Evolutionary conservation across 306 rosid species (phyloP), one percentile per base, ranked within the genome.

Genomic region (Sicyos baderoa): DNA sequence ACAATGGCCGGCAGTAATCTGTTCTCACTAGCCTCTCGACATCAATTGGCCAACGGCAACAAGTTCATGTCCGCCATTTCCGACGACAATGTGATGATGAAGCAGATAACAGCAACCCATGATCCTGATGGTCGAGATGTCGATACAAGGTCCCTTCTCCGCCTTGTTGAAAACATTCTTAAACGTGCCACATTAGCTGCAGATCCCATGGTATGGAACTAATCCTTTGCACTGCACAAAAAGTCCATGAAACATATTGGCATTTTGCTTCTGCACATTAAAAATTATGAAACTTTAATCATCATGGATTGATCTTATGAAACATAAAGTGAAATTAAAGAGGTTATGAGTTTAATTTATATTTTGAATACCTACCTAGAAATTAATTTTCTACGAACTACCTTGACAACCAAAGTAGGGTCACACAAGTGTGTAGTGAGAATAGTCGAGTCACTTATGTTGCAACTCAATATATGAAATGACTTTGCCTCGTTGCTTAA

Each of bases 81-180:
- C 3, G 88, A 86, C 29, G 88, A 84, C 75, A 78, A 6, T 55
- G 35, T 57, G 13, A 65, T 82, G 68, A 72, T 84, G 70, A 84
- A 80, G 75, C 86, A 84, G 70, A 55, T 86, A 59, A 47, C 54
- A 47, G 65, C 75, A 68, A 82, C 86, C 10, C 88, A 86, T 70
- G 71, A 37, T 50, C 85, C 88, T 21, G 88, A 82, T 48, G 84
- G 68, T 50, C 74, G 74, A 5, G 84, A 78, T 0, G 77, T 78
- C 54, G 82, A 84, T 69, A 74, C 76, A 42, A 80, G 72, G 64
- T 80, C 88, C 42, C 86, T 86, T 76, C 84, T 86, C 15, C 74
- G 49, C 48, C 65, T 84, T 18, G 87, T 86, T 22, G 91, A 86
- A 68, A 84, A 86, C 71, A 79, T 86, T 75, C 79, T 86, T 27